Evolutionary conservation across 1,139 yeast genomes (phyloP).

Genomic region (Spathaspora jeffriesii): DNA sequence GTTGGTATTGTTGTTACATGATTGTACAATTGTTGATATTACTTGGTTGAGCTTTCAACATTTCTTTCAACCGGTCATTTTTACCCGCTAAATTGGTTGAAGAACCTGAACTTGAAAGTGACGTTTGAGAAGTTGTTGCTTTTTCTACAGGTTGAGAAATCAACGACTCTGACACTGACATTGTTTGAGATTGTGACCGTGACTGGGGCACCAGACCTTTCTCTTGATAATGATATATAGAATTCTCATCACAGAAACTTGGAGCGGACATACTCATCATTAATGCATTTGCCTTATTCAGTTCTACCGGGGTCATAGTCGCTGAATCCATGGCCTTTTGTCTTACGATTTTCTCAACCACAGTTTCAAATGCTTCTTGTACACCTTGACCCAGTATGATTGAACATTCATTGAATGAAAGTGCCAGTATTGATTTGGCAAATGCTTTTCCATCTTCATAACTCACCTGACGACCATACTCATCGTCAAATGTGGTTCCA

Average conservation of each 20-base stretch:
- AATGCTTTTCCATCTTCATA: conserved; percentile 29
- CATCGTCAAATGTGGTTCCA: conserved; percentile 34
- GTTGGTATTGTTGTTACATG: conserved; percentile 1
- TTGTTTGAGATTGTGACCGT: not conserved
- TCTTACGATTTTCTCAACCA: conserved; percentile 11
- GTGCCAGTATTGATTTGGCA: conserved; percentile 27
- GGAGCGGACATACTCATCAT: not conserved
- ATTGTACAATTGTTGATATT: conserved; percentile 2
- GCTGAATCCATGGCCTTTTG: not conserved
- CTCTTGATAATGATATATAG: not conserved
- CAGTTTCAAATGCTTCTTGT: conserved; percentile 28
- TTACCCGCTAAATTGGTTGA: conserved; percentile 1
- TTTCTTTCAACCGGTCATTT: not conserved
- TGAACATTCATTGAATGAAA: conserved; percentile 31
- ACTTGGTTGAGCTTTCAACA: conserved; percentile 4
- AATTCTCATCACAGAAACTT: conserved; percentile 1
- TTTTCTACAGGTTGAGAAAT: not conserved
- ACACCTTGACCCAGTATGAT: conserved; percentile 22
- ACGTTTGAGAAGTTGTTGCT: not conserved
- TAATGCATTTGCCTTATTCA: not conserved
- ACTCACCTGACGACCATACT: conserved; percentile 24
- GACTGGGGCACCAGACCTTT: not conserved
- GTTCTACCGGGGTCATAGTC: not conserved
- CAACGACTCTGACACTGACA: not conserved
- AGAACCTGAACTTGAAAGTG: not conserved